phyloP scores from a whole-genome alignment of 2,329 filamentous ascomycete genomes.

The Aspergillus floridensis region DNA sequence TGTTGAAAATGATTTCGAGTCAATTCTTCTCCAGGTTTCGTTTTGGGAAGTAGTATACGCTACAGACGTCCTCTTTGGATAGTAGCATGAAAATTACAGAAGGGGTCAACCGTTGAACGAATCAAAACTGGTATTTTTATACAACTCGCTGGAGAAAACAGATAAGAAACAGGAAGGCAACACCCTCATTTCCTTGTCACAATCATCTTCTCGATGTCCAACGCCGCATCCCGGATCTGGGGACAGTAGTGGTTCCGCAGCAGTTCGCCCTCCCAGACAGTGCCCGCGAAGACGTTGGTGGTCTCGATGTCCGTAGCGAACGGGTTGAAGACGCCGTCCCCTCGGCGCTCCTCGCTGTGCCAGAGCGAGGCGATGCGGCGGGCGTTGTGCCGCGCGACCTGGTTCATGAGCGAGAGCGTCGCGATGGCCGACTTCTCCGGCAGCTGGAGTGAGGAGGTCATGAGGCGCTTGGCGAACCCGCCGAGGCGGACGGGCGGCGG shows the following conservation, averaged over 20 bases:
- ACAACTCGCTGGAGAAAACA: conserved; percentile 5
- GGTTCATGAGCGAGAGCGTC: conserved; percentile 71
- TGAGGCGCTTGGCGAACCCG: conserved; percentile 87
- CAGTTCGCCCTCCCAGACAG: conserved; percentile 91
- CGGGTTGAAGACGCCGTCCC: conserved; percentile 82
- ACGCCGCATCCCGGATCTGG: conserved; percentile 73
- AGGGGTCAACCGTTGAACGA: too few species aligned
- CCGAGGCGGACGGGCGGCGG: conserved; percentile 81
- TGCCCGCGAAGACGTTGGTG: conserved; percentile 86
- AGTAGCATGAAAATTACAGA: too few species aligned
- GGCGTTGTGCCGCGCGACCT: conserved; percentile 76
- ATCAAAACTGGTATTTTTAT: neutral
- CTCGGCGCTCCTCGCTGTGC: conserved; percentile 90
- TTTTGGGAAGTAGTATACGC: too few species aligned
- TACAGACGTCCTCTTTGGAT: too few species aligned
- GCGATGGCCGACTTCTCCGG: conserved; percentile 87
- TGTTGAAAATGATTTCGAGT: too few species aligned
- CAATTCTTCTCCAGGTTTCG: too few species aligned
- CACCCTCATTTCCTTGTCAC: conserved; percentile 18
- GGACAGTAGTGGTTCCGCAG: conserved; percentile 83
- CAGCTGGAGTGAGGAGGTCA: conserved; percentile 76
- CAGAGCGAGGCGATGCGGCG: conserved; percentile 82
- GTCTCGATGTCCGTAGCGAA: conserved; percentile 71
- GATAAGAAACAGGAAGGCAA: conserved; percentile 8
- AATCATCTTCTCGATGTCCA: conserved; percentile 66